Evolutionary conservation across 257 asterid species (phyloP), one percentile per base, ranked within the genome.

Genomic region (Penstemon barbatus): DNA sequence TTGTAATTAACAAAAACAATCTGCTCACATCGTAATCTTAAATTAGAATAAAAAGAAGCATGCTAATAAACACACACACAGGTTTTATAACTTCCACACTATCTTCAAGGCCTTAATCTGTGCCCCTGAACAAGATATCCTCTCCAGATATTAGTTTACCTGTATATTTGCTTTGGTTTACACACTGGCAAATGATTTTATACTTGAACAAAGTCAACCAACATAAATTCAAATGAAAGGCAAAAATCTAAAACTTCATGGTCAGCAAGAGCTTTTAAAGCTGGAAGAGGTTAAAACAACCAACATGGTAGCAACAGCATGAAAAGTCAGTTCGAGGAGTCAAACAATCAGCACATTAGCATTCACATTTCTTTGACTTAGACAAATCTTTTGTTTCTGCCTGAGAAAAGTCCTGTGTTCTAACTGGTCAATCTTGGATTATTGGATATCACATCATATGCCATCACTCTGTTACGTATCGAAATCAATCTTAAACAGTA

Each of bases 371-470:
- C 37, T 61, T 68, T 63, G 74, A 68, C 84, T 50, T 43, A 72
- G 73, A 73, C 62, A 15, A 61, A 67, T 73, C 79, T 57, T 57
- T 9, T 41, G 56, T 44, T 57, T 62, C 66, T 43, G 48, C 67
- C 73, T 61, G 5, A 66, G 74, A 76, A 61, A 75, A 48, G 55
- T 75, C 72, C 13, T 63, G 54, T 68, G 69, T 63, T 71, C 71
- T 15, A 63, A 36, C 59, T 48, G 73, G 75, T 80, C 84, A 72
- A 76, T 69, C 33, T 69, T 69, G 77, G 72, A 71, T 25, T 53
- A 25, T 72, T 63, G 38, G 76, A 25, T 25, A 63, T 73, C 77
- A 36, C n/a, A 46, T 48, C 43, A 46, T 5, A 45, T 57, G 57
- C 37, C 12, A 54, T 38, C 53, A 44, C 63, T 71, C 74, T 45